These are phyloP conservation scores for Xanthoconium separans DNA, from an alignment of 1,284 basidiomycete species.

Conservation along the genomic window DNA sequence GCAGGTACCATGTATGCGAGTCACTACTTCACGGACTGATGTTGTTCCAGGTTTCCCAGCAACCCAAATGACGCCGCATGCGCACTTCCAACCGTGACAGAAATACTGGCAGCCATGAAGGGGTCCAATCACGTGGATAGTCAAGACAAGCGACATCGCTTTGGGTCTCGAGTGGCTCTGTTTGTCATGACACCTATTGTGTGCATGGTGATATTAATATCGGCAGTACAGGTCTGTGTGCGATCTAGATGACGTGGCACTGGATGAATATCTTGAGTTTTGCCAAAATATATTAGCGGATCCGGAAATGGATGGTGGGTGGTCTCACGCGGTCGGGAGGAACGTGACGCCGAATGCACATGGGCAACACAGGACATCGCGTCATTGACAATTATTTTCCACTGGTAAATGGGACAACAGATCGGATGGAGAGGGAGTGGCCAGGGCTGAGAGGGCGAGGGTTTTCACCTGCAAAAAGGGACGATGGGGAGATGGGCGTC, in stretches of 20 bases:
- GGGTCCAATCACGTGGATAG: conserved; percentile 37
- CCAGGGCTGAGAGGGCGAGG: conserved; percentile 3
- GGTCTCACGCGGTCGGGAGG: conserved; percentile 3
- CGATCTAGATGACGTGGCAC: conserved; percentile 48
- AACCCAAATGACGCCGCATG: conserved; percentile 57
- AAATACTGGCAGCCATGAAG: conserved; percentile 51
- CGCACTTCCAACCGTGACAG: conserved; percentile 55
- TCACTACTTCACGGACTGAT: conserved; percentile 9
- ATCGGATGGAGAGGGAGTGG: neutral
- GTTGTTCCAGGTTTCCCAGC: conserved; percentile 44
- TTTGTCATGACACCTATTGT: conserved; percentile 23
- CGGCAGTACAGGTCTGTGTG: conserved; percentile 47
- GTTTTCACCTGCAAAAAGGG: conserved; percentile 31
- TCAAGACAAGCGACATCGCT: conserved; percentile 30
- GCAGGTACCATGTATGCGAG: conserved; percentile 33
- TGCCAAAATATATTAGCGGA: conserved; percentile 57
- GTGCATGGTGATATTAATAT: conserved; percentile 13
- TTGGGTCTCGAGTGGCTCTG: conserved; percentile 37
- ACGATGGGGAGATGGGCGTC: conserved; percentile 17
- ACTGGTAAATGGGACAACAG: conserved; percentile 15
- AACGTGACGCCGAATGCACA: conserved; percentile 17
- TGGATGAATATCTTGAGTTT: conserved; percentile 71
- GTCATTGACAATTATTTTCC: conserved; percentile 47
- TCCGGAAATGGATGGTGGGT: conserved; percentile 25
- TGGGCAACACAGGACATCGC: conserved; percentile 16